A percentile compares a stretch with the other conserved stretches of the same genome.
Conservation (phyloP, 208 protist genomes). For the Crithidia fasciculata region DNA sequence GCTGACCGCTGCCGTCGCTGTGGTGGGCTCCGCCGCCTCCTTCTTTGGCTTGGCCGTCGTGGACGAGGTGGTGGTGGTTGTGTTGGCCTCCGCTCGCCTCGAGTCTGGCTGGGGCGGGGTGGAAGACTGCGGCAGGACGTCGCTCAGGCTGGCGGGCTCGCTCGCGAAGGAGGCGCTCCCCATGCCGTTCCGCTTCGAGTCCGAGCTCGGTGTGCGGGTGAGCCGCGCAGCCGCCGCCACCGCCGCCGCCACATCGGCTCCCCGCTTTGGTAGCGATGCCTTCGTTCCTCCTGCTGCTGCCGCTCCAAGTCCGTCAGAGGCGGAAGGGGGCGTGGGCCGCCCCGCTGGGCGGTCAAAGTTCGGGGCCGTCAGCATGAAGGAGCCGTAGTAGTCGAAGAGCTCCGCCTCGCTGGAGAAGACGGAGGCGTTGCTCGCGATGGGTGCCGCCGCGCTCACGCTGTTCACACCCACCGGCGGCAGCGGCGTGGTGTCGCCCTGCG, state of each 20-base stretch:
- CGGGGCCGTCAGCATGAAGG: slow-evolving; percentile 16
- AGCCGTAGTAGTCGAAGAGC: slow-evolving; percentile 22
- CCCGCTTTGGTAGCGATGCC: neutral
- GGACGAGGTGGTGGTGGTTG: neutral
- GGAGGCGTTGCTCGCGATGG: neutral
- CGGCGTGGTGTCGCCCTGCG: neutral
- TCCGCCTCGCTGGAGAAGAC: slow-evolving; percentile 11
- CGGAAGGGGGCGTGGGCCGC: neutral
- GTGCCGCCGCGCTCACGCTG: too few relatives aligned
- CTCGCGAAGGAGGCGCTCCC: neutral
- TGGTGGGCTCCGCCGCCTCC: too few relatives aligned
- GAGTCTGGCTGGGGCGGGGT: too few relatives aligned
- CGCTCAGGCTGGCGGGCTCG: neutral
- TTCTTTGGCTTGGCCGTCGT: too few relatives aligned
- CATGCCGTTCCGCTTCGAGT: neutral
- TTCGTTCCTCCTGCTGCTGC: neutral
- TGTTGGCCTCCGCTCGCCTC: neutral
- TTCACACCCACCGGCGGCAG: too few relatives aligned
- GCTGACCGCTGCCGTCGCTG: too few relatives aligned
- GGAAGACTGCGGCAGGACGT: neutral
- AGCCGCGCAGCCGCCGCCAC: neutral
- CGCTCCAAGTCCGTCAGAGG: neutral
- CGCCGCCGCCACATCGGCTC: neutral
- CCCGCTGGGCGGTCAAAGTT: slow-evolving; percentile 9
- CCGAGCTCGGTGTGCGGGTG: neutral